Conservation (phyloP, 2,329 filamentous ascomycete genomes). For the Fusarium pseudoanthophilum region DNA sequence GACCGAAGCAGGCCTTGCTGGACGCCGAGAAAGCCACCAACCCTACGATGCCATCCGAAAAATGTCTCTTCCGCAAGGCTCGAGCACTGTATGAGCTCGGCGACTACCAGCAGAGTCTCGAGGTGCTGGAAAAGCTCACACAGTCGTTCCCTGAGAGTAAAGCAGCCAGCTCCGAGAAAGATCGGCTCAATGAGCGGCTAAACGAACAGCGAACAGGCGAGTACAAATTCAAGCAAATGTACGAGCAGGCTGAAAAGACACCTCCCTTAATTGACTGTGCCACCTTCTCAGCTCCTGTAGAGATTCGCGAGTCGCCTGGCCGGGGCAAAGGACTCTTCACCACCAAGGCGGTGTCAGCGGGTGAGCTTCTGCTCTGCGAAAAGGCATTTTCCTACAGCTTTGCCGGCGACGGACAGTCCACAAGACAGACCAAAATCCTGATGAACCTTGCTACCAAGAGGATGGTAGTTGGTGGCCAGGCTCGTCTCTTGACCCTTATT, state of each 20-base stretch:
- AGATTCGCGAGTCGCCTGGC: neutral
- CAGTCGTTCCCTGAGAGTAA: neutral
- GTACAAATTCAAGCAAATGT: neutral
- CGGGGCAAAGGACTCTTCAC: conserved; percentile 1
- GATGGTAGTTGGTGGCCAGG: neutral
- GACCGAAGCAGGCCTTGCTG: neutral
- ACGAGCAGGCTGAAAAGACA: neutral
- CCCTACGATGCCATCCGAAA: neutral
- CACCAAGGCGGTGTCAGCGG: neutral
- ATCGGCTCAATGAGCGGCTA: neutral
- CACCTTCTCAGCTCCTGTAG: neutral
- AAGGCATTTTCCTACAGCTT: conserved; percentile 5
- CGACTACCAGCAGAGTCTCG: neutral
- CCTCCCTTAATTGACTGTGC: neutral
- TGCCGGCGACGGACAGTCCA: neutral
- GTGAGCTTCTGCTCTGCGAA: conserved; percentile 1
- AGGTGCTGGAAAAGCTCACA: neutral
- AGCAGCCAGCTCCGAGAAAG: neutral
- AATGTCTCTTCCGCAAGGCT: neutral
- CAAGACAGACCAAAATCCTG: neutral
- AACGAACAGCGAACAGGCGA: neutral
- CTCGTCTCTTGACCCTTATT: neutral
- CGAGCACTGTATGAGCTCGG: neutral
- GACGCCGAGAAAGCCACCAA: neutral
- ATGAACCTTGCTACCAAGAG: conserved; percentile 7